Evolutionary conservation across 2,329 filamentous ascomycete species (phyloP).

Genomic region (Talaromyces piceae): DNA sequence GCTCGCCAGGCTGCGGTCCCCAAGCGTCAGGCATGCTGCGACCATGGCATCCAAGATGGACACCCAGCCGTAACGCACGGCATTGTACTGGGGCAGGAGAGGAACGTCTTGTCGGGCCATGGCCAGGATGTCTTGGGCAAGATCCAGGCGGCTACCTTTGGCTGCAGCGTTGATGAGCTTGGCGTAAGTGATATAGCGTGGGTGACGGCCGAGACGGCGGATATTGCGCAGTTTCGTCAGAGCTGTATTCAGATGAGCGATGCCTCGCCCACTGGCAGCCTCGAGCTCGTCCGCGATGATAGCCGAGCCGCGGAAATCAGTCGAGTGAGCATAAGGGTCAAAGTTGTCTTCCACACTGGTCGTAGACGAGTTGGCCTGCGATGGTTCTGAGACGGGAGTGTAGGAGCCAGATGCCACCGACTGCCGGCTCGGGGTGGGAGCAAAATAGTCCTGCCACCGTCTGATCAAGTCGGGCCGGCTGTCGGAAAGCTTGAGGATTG

Average conservation of each 20-base stretch:
- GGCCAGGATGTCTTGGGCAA: conserved; percentile 77
- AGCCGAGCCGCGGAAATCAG: conserved; percentile 88
- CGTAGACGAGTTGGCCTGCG: conserved; percentile 49
- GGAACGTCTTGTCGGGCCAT: conserved; percentile 90
- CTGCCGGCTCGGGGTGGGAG: conserved; percentile 37
- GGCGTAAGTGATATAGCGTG: conserved; percentile 91
- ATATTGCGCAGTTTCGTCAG: conserved; percentile 84
- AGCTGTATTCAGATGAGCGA: conserved; percentile 69
- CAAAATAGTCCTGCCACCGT: conserved; percentile 52
- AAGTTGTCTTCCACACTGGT: conserved; percentile 64
- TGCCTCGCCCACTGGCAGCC: conserved; percentile 64
- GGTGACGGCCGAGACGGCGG: conserved; percentile 82
- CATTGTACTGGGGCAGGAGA: conserved; percentile 70
- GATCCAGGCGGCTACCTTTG: conserved; percentile 70
- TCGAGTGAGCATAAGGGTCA: conserved; percentile 83
- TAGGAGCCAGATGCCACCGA: conserved; percentile 34
- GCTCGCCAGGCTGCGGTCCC: conserved; percentile 71
- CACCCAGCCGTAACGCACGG: conserved; percentile 91
- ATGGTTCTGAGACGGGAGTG: conserved; percentile 40
- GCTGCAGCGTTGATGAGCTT: conserved; percentile 89
- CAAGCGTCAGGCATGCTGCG: conserved; percentile 76
- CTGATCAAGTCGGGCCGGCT: conserved; percentile 40
- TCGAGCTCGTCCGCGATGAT: conserved; percentile 86
- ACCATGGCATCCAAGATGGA: conserved; percentile 96
- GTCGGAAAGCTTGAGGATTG: conserved; percentile 45